Evolutionary conservation across 2,329 filamentous ascomycete species (phyloP), one percentile per base, ranked within the genome.

Genomic region (Samsoniella hepiali): DNA sequence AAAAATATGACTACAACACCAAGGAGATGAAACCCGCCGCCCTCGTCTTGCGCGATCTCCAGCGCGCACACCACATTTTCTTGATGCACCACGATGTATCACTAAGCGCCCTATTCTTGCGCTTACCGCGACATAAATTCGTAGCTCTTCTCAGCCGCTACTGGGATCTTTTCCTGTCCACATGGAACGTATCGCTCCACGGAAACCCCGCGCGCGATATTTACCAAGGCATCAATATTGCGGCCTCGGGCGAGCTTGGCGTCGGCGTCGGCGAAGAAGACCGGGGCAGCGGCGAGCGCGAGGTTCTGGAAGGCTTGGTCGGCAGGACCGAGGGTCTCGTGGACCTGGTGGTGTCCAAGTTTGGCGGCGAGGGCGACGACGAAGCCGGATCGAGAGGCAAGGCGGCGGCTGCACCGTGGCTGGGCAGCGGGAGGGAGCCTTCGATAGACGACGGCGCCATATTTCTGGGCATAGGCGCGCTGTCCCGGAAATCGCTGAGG

Each of bases 221-320:
- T 5, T 93, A 92, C 70, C 87, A 89, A 11, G 93, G 91, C 6
- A 87, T 97, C 72, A 97, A 96, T 74, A 82, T 99, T 38, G 91
- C 93, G 13, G 91, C 90, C 7, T 93, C 91, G 40, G 94, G 95
- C 22, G 94, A 98, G 76, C 84, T 98, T 32, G 95, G 95, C 17
- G 86, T 97, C 53, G 95, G 95, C 0, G 95, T 98, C 1, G 95
- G 95, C 22, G 95, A 98, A 74, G 95, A 98, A 77, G 91, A 97
- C 62, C 89, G 93, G 74, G 94, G 94, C 5, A 97, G 94, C 72
- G 93, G 93, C 38, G 94, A 98, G 78, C 84, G 94, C 69, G 94
- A 96, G 69, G 94, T 98, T 0, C 80, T 99, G 1, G 94, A 98
- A 74, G 92, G 92, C n/a, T 86, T 97, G 66, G 87, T 92, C 1